A percentile compares a stretch with the other conserved stretches of the same genome.
Conservation (phyloP, 257 asterid genomes). For the Striga asiatica region DNA sequence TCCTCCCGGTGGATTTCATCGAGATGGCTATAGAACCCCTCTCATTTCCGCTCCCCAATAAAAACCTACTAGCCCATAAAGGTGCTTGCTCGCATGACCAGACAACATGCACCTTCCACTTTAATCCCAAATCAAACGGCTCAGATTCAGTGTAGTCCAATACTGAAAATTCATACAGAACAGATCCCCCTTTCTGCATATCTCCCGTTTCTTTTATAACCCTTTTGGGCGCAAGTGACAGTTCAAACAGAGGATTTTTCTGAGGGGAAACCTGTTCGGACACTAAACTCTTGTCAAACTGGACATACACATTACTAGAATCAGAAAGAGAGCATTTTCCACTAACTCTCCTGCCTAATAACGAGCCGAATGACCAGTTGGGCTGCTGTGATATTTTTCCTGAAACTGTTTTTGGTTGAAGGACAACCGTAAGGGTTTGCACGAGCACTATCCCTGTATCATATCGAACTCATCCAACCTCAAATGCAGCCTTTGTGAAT, state of each 20-base stretch:
- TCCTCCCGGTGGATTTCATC: conserved; percentile 45
- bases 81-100: conserved; percentile 90
- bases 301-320: conserved; percentile 71
- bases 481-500: conserved; percentile 81
- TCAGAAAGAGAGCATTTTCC: conserved; percentile 69
- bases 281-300: conserved; percentile 52
- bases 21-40: conserved; percentile 92
- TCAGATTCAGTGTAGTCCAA: too few species aligned
- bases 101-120: conserved; percentile 66
- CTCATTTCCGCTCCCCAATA: conserved; percentile 94
- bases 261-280: too few species aligned
- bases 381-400: conserved; percentile 48
- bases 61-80: conserved; percentile 62
- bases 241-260: conserved; percentile 40
- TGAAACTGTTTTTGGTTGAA: conserved; percentile 51
- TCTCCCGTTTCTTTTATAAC: conserved; percentile 42
- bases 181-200: conserved; percentile 32
- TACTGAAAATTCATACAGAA: conserved; percentile 51
- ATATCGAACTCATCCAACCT: conserved; percentile 52
- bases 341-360: conserved; percentile 66
- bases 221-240: conserved; percentile 54
- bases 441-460: conserved; percentile 61
- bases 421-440: conserved; percentile 85
- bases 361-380: conserved; percentile 78
- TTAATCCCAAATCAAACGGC: conserved; percentile 67